Percentiles rank a stretch among this genome's conserved stretches.
Evolutionary conservation across 352 stramenopile genomes (phyloP).

Genomic region (Phytophthora macrochlamydospora): DNA sequence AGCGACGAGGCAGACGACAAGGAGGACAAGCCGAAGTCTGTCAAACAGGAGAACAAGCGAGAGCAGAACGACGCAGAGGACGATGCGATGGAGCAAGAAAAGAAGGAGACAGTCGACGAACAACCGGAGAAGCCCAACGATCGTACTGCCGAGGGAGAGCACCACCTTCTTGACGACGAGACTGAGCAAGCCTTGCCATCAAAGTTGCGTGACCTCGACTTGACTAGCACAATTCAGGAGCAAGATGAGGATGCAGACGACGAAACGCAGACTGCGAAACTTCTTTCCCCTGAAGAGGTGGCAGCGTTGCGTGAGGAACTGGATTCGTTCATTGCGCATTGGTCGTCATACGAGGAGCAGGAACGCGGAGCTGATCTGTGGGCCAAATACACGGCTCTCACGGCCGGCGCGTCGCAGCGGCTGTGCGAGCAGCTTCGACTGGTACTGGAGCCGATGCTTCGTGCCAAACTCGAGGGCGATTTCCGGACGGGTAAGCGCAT

Average conservation of each 20-base stretch:
- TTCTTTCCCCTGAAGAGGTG: constrained; percentile 74
- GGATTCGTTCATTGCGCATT: constrained; percentile 77
- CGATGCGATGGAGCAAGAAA: constrained; percentile 22
- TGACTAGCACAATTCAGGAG: constrained; percentile 35
- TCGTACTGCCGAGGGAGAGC: constrained; percentile 18
- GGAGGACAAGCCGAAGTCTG: constrained; percentile 32
- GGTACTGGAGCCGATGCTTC: constrained; percentile 98
- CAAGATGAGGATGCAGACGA: constrained; percentile 43
- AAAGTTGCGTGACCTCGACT: constrained; percentile 43
- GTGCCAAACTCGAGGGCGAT: constrained; percentile 97
- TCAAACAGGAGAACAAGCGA: constrained; percentile 38
- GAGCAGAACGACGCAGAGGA: constrained; percentile 25
- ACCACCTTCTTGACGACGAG: constrained; percentile 47
- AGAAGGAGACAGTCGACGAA: constrained; percentile 26
- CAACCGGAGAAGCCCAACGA: constrained; percentile 35
- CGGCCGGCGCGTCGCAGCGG: constrained; percentile 90
- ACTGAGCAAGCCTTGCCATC: constrained; percentile 31
- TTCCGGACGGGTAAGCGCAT: constrained; percentile 99
- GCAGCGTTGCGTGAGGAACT: constrained; percentile 74
- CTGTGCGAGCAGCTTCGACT: constrained; percentile 99
- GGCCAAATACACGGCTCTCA: constrained; percentile 94
- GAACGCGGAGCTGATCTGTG: constrained; percentile 83
- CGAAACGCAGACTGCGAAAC: constrained; percentile 35
- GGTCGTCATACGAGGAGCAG: constrained; percentile 52
- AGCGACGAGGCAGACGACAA: constrained; percentile 3